Evolutionary conservation across 805 yeast species (phyloP).

Genomic region (Komagataella populi): DNA sequence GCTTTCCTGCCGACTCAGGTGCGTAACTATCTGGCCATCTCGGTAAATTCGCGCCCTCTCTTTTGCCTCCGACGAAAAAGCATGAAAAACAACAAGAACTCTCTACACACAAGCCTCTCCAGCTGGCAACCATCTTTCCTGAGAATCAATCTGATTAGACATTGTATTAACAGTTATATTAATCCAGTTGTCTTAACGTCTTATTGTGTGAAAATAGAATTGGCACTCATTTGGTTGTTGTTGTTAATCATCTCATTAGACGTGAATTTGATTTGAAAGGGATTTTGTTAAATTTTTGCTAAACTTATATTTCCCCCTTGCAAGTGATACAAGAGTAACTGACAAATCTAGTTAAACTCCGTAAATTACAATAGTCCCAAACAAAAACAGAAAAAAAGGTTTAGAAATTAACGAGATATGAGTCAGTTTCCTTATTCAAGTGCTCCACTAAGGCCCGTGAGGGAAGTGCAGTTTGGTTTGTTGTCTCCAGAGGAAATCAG

Average conservation of each 20-base stretch:
- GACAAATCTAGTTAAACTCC: neutral
- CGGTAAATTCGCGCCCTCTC: neutral
- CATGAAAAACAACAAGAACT: neutral
- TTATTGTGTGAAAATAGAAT: neutral
- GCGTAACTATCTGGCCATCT: neutral
- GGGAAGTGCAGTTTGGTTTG: conserved; percentile 96
- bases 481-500: conserved; percentile 95
- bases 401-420: conserved; percentile 8
- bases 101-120: neutral
- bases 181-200: neutral
- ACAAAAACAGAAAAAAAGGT: neutral
- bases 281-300: neutral
- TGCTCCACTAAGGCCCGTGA: conserved; percentile 94
- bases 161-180: neutral
- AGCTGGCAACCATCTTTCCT: neutral
- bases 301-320: conserved; percentile 1
- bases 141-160: neutral
- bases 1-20: neutral
- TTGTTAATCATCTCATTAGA: conserved; percentile 4
- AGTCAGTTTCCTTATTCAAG: conserved; percentile 81
- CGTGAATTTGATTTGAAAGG: neutral
- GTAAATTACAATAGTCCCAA: neutral
- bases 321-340: conserved; percentile 1
- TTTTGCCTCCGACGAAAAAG: neutral
- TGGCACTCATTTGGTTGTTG: conserved; percentile 12